Evolutionary conservation across 805 yeast species (phyloP).

Genomic region (Metschnikowia baotianmanensis): DNA sequence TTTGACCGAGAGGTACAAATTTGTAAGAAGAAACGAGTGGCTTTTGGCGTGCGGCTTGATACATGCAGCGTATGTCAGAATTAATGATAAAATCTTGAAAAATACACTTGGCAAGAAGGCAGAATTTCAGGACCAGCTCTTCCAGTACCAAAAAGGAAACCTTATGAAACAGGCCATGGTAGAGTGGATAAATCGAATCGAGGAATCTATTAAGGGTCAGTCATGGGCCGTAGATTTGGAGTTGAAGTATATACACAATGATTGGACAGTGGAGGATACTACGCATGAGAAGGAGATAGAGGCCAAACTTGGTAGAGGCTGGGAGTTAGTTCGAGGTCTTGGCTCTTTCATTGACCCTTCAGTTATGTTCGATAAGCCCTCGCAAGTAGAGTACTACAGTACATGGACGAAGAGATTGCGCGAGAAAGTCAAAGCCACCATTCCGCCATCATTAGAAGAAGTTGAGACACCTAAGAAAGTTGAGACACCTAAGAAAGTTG

Average conservation of each 20-base stretch:
- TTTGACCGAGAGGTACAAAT: conserved; percentile 47
- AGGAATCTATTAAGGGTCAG: conserved; percentile 52
- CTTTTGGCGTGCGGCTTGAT: conserved; percentile 66
- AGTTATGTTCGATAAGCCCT: conserved; percentile 26
- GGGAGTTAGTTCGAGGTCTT: conserved; percentile 28
- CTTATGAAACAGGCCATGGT: conserved; percentile 47
- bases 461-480: neutral
- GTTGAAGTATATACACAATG: conserved; percentile 38
- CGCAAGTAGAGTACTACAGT: conserved; percentile 31
- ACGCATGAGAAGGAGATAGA: conserved; percentile 24
- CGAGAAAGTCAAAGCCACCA: conserved; percentile 7
- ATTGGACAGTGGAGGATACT: conserved; percentile 23
- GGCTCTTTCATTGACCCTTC: conserved; percentile 38
- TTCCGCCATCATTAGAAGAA: neutral
- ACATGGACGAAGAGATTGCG: conserved; percentile 28
- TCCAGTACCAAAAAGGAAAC: conserved; percentile 53
- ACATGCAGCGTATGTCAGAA: conserved; percentile 53
- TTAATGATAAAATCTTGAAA: conserved; percentile 47
- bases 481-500: no score
- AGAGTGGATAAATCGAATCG: conserved; percentile 53
- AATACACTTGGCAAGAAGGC: conserved; percentile 49
- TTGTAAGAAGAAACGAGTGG: conserved; percentile 60
- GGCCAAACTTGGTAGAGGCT: conserved; percentile 33
- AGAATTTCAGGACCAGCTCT: conserved; percentile 49
- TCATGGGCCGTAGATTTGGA: conserved; percentile 63